These are phyloP conservation scores for Epichloe sylvatica DNA, from an alignment of 2,329 filamentous ascomycete genomes.

Conservation along the genomic window DNA sequence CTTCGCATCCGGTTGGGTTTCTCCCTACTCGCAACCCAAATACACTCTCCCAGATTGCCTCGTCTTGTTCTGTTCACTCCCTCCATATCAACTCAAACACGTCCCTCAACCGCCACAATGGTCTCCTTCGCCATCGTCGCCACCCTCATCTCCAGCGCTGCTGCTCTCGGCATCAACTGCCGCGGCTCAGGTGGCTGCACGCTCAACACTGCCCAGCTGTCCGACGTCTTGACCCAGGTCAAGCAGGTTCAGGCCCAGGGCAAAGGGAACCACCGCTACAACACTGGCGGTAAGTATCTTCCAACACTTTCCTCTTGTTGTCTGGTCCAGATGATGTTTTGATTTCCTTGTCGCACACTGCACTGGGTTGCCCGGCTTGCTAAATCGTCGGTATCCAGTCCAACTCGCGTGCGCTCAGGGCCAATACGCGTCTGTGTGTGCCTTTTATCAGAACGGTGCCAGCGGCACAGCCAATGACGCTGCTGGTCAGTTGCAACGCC, in stretches of 20 bases:
- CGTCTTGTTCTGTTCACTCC: no score
- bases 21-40: no score
- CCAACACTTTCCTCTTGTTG: background rate
- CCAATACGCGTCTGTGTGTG: slow-evolving; percentile 7
- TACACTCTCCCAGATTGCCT: no score
- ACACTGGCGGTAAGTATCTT: slow-evolving; percentile 4
- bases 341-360: no score
- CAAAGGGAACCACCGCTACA: slow-evolving; percentile 7
- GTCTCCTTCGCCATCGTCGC: slow-evolving; percentile 1
- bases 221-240: slow-evolving; percentile 6
- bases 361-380: background rate
- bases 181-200: slow-evolving; percentile 8
- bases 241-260: slow-evolving; percentile 5
- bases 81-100: background rate
- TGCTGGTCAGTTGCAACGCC: slow-evolving; percentile 5
- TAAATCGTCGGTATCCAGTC: slow-evolving; percentile 1
- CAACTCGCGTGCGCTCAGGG: slow-evolving; percentile 9
- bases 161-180: slow-evolving; percentile 10
- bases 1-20: no score
- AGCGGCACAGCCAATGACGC: slow-evolving; percentile 8
- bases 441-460: slow-evolving; percentile 9
- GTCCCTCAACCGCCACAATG: background rate
- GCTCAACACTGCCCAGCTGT: slow-evolving; percentile 6
- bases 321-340: no score
- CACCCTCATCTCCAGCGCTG: slow-evolving; percentile 3